Conservation (phyloP, 306 rosid species). For the Pyrus communis region DNA sequence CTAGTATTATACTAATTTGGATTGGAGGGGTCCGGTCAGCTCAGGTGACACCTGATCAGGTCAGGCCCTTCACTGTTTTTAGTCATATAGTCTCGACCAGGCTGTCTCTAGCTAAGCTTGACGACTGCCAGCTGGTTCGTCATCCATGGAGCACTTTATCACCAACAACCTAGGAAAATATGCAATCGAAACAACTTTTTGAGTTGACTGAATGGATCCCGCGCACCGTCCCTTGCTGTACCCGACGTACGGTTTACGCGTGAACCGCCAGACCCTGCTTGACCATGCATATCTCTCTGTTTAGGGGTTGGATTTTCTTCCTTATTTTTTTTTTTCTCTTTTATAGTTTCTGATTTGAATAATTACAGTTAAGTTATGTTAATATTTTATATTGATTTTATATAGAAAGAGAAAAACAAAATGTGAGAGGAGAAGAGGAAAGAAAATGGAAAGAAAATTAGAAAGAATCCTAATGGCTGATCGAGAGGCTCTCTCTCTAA, state of each 20-base stretch:
- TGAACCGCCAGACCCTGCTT: neutral
- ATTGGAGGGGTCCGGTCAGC: no score
- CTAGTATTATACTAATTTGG: no score
- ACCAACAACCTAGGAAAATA: neutral
- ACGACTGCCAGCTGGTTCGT: neutral
- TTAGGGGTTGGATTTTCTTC: fast-evolving
- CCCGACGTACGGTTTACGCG: slow-evolving; percentile 1
- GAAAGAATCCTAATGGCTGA: no score
- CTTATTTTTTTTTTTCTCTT: no score
- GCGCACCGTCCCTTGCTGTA: slow-evolving; percentile 10
- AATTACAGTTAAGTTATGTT: fast-evolving
- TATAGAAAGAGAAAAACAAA: no score
- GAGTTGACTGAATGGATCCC: neutral
- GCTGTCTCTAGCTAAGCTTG: slow-evolving; percentile 10
- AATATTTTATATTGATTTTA: no score
- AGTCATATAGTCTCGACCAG: slow-evolving; percentile 2
- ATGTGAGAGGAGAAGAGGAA: no score
- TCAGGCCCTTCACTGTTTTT: neutral
- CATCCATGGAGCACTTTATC: neutral
- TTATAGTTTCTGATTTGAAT: fast-evolving
- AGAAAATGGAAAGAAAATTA: no score
- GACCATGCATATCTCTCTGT: neutral
- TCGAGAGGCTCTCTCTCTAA: no score
- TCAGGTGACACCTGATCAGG: neutral
- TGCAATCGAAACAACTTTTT: neutral